Base-by-base conservation (phyloP, 1,139 yeast species). In the Debaryomycetaceae sp. region DNA sequence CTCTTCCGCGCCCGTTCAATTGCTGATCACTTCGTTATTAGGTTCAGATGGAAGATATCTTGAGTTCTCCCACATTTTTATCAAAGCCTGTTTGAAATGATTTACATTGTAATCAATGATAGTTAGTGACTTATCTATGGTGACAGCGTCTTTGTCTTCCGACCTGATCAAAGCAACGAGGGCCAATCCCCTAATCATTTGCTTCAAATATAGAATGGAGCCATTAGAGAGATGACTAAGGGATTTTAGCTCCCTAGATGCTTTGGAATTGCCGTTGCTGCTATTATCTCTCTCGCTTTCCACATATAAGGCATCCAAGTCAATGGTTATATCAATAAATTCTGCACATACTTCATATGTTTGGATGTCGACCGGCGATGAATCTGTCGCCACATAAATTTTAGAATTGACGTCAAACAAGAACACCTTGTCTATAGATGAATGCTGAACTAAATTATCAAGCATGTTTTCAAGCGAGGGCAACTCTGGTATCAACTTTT, bases 291-390 rank as follows among this genome's bases (percentile, higher is more conserved):
- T 49, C 7, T 58, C 63, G 40, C 60, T 63, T 43, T 73, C 75
- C 49, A 82, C 79, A 55, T 85, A 85, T 41, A 86, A 63, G 44
- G 85, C 87, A 55, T 89, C 95, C 49, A 93, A 69, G 59, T 93
- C 98, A 35, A 90, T 85, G 4, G 97, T 85, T 17, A 93, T 95
- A 62, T 93, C 99, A 44, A 93, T 91, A 58, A 91, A 93, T 59
- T 93, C 99, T 0, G 97, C 95, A 65, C 99, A 93, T 2, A 91
- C 96, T 63, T 93, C 98, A 62, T 93, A 93, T 0, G 95, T 87
- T 57, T 90, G 96, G 30, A 90, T 87, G 65, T 93, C 98, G 31
- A 91, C 97, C 0, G 98, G 97, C 2, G 93, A 83, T 0, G 96
- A 87, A 63, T 93, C 99, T 0, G 98, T 93, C 4, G 98, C 97